Evolutionary conservation across 2,329 filamentous ascomycete genomes (phyloP).

Genomic region (Colletotrichum neosansevieriae): DNA sequence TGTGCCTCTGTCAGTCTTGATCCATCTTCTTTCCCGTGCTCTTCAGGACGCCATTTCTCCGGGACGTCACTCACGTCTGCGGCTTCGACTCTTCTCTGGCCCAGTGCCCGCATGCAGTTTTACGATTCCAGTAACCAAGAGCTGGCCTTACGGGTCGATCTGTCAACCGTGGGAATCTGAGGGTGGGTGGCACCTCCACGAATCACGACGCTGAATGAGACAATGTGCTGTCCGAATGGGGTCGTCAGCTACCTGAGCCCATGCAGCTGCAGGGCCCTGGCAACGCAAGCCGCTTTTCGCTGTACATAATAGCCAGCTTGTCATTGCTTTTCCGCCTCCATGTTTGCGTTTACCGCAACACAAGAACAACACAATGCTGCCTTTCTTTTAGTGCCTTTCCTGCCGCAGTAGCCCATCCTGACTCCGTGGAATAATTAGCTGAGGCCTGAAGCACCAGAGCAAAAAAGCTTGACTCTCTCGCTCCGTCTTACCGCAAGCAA

Average conservation of each 20-base stretch:
- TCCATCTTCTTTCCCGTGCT: not conserved
- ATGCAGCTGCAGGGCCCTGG: constrained; percentile 2
- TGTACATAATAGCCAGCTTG: no score
- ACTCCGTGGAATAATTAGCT: constrained; percentile 5
- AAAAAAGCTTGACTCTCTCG: not conserved
- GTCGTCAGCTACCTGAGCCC: not conserved
- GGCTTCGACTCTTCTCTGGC: no score
- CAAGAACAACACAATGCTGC: not conserved
- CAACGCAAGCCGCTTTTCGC: no score
- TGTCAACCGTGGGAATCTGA: not conserved
- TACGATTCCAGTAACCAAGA: not conserved
- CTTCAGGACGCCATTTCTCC: no score
- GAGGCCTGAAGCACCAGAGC: not conserved
- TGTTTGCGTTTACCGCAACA: not conserved
- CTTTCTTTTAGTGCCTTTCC: not conserved
- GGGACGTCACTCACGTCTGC: not conserved
- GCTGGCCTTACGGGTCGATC: not conserved
- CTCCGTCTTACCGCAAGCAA: not conserved
- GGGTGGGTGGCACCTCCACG: constrained; percentile 14
- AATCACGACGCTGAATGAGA: constrained; percentile 17
- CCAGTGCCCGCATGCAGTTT: not conserved
- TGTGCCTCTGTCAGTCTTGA: not conserved
- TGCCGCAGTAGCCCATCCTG: not conserved
- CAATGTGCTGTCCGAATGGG: constrained; percentile 31
- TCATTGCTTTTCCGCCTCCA: constrained; percentile 1